phyloP scores from a whole-genome alignment of 495 filamentous ascomycete species.

The Lindgomyces ingoldianus region DNA sequence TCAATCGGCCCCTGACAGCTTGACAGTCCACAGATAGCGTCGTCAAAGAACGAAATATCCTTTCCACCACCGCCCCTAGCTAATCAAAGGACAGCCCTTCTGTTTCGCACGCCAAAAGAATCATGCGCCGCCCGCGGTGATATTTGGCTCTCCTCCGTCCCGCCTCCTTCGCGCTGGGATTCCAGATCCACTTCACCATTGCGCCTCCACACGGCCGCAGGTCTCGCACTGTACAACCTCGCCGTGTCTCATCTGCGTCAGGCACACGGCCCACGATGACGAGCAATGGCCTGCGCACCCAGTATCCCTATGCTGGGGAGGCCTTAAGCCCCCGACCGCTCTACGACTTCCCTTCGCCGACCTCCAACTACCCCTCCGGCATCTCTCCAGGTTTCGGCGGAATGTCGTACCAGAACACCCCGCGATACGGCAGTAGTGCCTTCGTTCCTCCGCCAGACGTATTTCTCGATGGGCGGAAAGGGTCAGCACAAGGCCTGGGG shows the following conservation, averaged over 20 bases:
- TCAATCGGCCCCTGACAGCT: neutral
- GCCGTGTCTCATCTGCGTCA: neutral
- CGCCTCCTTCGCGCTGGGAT: neutral
- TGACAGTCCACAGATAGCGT: neutral
- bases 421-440: constrained; percentile 30
- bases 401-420: constrained; percentile 26
- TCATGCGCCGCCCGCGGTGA: constrained; percentile 26
- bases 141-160: constrained; percentile 19
- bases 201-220: constrained; percentile 13
- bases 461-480: constrained; percentile 28
- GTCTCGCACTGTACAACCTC: constrained; percentile 1
- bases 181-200: constrained; percentile 8
- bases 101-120: neutral
- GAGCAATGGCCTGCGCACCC: constrained; percentile 32
- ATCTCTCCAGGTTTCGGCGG: constrained; percentile 28
- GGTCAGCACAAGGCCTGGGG: constrained; percentile 7
- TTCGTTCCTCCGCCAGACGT: constrained; percentile 36
- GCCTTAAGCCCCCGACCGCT: constrained; percentile 29
- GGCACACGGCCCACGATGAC: constrained; percentile 20
- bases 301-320: constrained; percentile 25
- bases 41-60: constrained; percentile 5
- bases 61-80: neutral
- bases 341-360: constrained; percentile 37
- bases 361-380: constrained; percentile 37
- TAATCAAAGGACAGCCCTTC: neutral